Base-by-base conservation (phyloP, 257 asterid genomes). In the Haberlea rhodopensis region DNA sequence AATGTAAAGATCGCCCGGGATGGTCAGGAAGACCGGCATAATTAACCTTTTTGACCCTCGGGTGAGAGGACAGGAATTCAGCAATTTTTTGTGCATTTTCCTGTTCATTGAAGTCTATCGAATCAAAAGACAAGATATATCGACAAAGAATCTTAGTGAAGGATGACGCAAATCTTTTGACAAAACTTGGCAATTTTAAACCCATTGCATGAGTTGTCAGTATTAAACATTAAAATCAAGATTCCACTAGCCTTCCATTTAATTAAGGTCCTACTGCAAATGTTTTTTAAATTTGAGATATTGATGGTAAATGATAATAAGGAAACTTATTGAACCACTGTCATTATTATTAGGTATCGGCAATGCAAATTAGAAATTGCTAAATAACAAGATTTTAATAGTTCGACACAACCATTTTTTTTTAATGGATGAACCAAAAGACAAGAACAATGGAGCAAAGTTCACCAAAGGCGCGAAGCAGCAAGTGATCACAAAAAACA, bases 31-130 rank as follows among this genome's bases (percentile, higher is more conserved):
- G 96, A 75, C 94, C 97, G 2, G 89, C 96, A 63, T 83, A 87
- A 67, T 89, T 81, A 53, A 92, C 97, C 75, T 66, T 81, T 66
- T 70, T 79, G 67, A 87, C 94, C 43, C 85, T 76, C 0, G 94
- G 95, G 74, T 87, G 96, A 57, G 89, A 73, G 20, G 80, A 55
- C 10, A 89, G 95, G 53, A 87, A 91, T 70, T 89, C 98, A 1
- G 96, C 96, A 68, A 89, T 87, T 55, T 87, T 92, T 75, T 85
- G 88, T 4, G 99, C 91, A 59, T 92, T 89, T 46, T 85, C 96
- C 94, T 92, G 91, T 73, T 63, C 60, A 68, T 67, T 58, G 20
- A 16, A 64, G 21, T 45, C 4, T 9, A 31, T 25, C n/a, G 26
- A 61, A 62, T 49, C 25, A 11, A 48, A 16, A 9, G 60, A 55